A percentile compares a stretch with the other conserved stretches of the same genome.
These are phyloP conservation scores for Ceriops tagal DNA, from an alignment of 345 rosid genomes.

Conservation along the genomic window DNA sequence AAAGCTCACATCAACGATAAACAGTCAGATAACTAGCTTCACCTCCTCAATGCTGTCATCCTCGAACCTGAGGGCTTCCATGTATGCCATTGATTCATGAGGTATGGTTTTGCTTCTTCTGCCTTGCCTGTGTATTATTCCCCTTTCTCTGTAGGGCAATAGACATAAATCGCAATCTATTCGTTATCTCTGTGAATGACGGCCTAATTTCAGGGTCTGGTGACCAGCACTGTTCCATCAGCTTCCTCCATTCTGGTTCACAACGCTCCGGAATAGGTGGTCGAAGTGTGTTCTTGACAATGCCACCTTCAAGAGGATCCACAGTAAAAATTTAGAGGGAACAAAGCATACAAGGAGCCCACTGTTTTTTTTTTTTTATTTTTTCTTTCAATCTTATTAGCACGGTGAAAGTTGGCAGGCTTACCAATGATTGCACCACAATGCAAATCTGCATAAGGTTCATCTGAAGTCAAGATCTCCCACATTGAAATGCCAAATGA, in stretches of 20 bases:
- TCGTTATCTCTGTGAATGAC: constrained; percentile 56
- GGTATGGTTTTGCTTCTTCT: constrained; percentile 6
- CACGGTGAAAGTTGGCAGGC: neutral
- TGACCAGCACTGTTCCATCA: constrained; percentile 70
- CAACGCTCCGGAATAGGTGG: constrained; percentile 50
- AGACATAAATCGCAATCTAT: constrained; percentile 44
- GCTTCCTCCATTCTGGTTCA: constrained; percentile 51
- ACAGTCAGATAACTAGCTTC: constrained; percentile 5
- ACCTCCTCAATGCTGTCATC: constrained; percentile 6
- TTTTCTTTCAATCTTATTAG: neutral
- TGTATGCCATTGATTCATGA: constrained; percentile 8
- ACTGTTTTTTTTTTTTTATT: neutral
- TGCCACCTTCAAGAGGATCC: constrained; percentile 44
- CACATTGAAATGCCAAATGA: constrained; percentile 71
- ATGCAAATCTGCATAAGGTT: constrained; percentile 74
- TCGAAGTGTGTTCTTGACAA: constrained; percentile 59
- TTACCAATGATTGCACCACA: constrained; percentile 75
- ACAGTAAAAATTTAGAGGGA: neutral
- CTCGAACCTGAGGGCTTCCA: constrained; percentile 3
- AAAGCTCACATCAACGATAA: neutral
- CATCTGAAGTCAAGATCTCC: constrained; percentile 73
- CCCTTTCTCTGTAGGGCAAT: constrained; percentile 31
- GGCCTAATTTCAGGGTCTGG: constrained; percentile 54
- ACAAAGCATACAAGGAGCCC: neutral
- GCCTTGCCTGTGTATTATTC: constrained; percentile 28